phyloP scores from a whole-genome alignment of 257 asterid genomes.

The Hygrophila difformis region DNA sequence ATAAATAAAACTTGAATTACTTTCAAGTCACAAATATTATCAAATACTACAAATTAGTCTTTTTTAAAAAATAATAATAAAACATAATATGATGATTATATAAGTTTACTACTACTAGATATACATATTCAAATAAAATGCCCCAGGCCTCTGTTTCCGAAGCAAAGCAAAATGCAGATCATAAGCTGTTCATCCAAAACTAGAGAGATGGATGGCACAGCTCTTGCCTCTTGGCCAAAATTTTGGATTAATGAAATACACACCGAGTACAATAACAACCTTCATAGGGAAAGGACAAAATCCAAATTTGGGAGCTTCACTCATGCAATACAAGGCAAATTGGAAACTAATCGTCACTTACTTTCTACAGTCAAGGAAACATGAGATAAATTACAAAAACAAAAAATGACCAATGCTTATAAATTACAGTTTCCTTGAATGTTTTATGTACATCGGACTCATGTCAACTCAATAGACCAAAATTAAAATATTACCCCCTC shows the following conservation, averaged over 20 bases:
- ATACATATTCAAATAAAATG: too few relatives aligned
- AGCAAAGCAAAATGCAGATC: too few relatives aligned
- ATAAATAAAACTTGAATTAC: too few relatives aligned
- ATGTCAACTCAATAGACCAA: constrained; percentile 16
- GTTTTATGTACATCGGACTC: constrained; percentile 36
- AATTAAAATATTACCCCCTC: constrained; percentile 9
- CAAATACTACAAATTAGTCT: too few relatives aligned
- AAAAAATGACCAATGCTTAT: constrained; percentile 17
- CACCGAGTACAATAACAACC: background rate
- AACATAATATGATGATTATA: too few relatives aligned
- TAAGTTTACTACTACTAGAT: too few relatives aligned
- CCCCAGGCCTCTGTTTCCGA: too few relatives aligned
- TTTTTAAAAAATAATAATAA: too few relatives aligned
- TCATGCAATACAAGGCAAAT: constrained; percentile 15
- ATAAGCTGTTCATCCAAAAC: too few relatives aligned
- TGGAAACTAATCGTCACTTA: constrained; percentile 11
- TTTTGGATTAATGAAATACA: background rate
- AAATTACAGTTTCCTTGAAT: constrained; percentile 30
- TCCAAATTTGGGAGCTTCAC: constrained; percentile 6
- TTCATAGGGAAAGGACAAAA: constrained; percentile 2
- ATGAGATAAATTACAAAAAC: constrained; percentile 3
- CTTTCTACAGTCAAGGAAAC: constrained; percentile 8
- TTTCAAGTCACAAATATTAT: too few relatives aligned
- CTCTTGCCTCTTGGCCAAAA: too few relatives aligned
- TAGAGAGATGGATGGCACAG: too few relatives aligned